Conservation (phyloP, 306 rosid genomes). For the Prunus salicina region DNA sequence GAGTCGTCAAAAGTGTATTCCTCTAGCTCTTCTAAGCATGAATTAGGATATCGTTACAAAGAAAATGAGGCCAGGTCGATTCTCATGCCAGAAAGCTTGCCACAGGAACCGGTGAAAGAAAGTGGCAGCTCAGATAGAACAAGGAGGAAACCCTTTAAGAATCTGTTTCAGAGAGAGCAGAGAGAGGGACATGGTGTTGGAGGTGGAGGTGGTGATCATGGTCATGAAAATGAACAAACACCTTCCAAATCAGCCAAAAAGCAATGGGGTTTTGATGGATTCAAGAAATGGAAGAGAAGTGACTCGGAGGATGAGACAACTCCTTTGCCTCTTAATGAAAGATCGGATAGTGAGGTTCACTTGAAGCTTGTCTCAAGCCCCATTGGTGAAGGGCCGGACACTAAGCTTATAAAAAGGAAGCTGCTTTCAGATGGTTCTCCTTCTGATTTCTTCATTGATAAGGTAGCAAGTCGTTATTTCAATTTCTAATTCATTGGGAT, state of each 20-base stretch:
- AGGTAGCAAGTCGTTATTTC: conserved; percentile 43
- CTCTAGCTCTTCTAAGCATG: conserved; percentile 2
- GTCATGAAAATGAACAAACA: conserved; percentile 29
- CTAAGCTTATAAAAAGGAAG: conserved; percentile 60
- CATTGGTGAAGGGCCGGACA: conserved; percentile 59
- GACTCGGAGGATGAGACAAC: conserved; percentile 73
- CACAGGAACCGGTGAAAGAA: conserved; percentile 38
- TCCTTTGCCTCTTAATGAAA: conserved; percentile 67
- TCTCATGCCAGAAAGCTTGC: conserved; percentile 59
- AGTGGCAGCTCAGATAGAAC: conserved; percentile 35
- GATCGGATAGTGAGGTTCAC: conserved; percentile 52
- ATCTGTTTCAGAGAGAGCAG: conserved; percentile 66
- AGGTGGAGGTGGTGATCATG: conserved; percentile 26
- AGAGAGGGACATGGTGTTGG: conserved; percentile 36
- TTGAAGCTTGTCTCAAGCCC: conserved; percentile 31
- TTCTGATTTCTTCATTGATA: conserved; percentile 75
- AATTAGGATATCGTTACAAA: conserved; percentile 10
- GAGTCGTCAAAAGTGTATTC: conserved; percentile 7
- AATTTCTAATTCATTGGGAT: neutral
- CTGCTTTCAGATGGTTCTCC: conserved; percentile 73
- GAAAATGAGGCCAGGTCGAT: conserved; percentile 41
- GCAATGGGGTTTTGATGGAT: conserved; percentile 74
- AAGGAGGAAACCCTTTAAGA: conserved; percentile 71
- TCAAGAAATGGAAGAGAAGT: conserved; percentile 74
- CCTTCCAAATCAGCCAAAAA: conserved; percentile 50